A percentile compares a stretch with the other conserved stretches of the same genome.
These are phyloP conservation scores for Leccinum olivaceoglutinosum DNA, from an alignment of 1,284 basidiomycete species.

Conservation along the genomic window DNA sequence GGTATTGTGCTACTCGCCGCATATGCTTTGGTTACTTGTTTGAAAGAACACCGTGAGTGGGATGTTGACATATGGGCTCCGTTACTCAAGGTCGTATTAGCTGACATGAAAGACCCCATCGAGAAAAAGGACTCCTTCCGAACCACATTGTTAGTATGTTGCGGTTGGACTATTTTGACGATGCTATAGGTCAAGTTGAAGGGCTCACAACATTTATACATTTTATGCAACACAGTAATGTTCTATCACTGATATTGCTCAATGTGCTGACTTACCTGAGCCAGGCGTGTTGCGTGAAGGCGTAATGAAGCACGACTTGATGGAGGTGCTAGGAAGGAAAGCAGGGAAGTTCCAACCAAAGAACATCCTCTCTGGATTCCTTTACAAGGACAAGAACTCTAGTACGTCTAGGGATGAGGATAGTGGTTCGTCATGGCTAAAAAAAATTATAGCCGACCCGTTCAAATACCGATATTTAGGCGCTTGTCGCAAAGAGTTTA, in stretches of 20 bases:
- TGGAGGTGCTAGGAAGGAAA: conserved; percentile 16
- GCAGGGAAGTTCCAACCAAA: conserved; percentile 10
- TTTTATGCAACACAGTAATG: conserved; percentile 15
- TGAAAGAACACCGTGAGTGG: conserved; percentile 14
- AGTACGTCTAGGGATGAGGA: conserved; percentile 7
- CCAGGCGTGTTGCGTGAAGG: conserved; percentile 16
- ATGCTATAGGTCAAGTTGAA: conserved; percentile 12
- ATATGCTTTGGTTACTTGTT: conserved; percentile 13
- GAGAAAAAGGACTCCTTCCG: neutral
- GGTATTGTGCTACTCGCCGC: conserved; percentile 12
- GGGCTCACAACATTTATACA: conserved; percentile 12
- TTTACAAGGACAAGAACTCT: conserved; percentile 18
- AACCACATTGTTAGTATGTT: conserved; percentile 14
- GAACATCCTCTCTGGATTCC: conserved; percentile 19
- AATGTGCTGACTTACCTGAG: conserved; percentile 2
- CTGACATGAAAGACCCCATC: conserved; percentile 11
- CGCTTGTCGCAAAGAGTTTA: conserved; percentile 15
- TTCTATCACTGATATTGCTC: too few species aligned
- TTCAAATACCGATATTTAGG: conserved; percentile 2
- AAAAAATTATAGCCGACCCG: conserved; percentile 5
- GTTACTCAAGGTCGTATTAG: conserved; percentile 4
- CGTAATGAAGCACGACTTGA: conserved; percentile 11
- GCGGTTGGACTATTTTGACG: conserved; percentile 12
- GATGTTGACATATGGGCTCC: neutral
- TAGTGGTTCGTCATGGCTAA: neutral